Evolutionary conservation across 192 early-diverging fungal species (phyloP).

Genomic region (Chytriomyces hyalinus): DNA sequence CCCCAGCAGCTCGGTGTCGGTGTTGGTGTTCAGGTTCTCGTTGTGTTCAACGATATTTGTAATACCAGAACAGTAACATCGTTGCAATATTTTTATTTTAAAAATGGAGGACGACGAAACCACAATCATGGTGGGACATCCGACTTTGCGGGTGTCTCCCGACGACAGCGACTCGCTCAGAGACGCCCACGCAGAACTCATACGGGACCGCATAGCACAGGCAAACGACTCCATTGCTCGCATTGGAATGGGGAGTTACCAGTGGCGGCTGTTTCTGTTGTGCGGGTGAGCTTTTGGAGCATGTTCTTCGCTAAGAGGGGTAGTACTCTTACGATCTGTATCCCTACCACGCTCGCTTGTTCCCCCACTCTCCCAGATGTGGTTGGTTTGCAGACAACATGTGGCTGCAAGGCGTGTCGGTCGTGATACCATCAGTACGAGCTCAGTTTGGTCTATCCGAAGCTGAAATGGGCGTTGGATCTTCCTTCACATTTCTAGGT

Average conservation of each 20-base stretch:
- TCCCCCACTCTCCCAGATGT: slow-evolving; percentile 55
- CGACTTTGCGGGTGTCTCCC: too few relatives aligned
- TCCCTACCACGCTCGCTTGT: slow-evolving; percentile 40
- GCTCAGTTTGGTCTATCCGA: slow-evolving; percentile 73
- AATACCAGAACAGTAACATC: too few relatives aligned
- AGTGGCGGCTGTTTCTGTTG: background rate
- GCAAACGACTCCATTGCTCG: slow-evolving; percentile 27
- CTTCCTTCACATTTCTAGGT: slow-evolving; percentile 9
- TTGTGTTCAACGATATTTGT: too few relatives aligned
- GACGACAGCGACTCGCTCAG: background rate
- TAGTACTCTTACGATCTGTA: background rate
- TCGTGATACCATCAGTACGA: slow-evolving; percentile 78
- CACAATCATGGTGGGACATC: too few relatives aligned
- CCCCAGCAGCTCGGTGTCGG: too few relatives aligned
- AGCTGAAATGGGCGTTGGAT: slow-evolving; percentile 62
- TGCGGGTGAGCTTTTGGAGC: background rate
- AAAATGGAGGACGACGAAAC: too few relatives aligned
- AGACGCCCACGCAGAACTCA: background rate
- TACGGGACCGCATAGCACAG: background rate
- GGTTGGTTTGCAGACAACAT: slow-evolving; percentile 92
- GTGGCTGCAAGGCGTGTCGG: slow-evolving; percentile 65
- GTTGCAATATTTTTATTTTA: too few relatives aligned
- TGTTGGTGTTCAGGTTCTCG: too few relatives aligned
- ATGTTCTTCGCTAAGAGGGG: background rate
- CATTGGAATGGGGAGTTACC: slow-evolving; percentile 43